These are phyloP conservation scores for Capronia epimyces DNA, from an alignment of 2,329 filamentous ascomycete species.

Conservation along the genomic window DNA sequence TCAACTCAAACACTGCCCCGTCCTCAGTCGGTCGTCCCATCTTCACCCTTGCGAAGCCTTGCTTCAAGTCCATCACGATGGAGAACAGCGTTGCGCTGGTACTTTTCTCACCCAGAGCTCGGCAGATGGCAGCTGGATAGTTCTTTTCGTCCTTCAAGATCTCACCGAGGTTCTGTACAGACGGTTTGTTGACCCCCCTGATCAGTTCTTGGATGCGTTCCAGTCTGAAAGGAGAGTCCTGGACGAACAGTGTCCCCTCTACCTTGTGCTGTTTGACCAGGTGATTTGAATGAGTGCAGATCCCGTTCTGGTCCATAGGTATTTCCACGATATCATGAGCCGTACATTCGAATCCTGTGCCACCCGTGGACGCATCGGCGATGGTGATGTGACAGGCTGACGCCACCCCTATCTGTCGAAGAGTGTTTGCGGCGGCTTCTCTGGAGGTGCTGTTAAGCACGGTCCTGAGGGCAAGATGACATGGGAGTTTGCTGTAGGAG, in stretches of 20 bases:
- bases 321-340: slow-evolving; percentile 29
- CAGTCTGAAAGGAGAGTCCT: slow-evolving; percentile 32
- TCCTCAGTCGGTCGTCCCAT: slow-evolving; percentile 34
- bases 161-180: slow-evolving; percentile 24
- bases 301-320: slow-evolving; percentile 28
- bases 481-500: slow-evolving; percentile 44
- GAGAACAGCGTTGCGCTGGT: slow-evolving; percentile 35
- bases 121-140: slow-evolving; percentile 34
- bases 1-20: slow-evolving; percentile 31
- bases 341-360: slow-evolving; percentile 49
- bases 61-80: slow-evolving; percentile 39
- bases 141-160: slow-evolving; percentile 35
- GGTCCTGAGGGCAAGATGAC: slow-evolving; percentile 51
- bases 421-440: slow-evolving; percentile 42
- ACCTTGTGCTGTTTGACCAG: slow-evolving; percentile 33
- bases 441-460: slow-evolving; percentile 47
- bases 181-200: slow-evolving; percentile 22
- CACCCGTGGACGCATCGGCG: slow-evolving; percentile 42
- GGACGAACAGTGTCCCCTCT: slow-evolving; percentile 17
- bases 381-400: slow-evolving; percentile 52
- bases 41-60: slow-evolving; percentile 31
- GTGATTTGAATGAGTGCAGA: slow-evolving; percentile 45
- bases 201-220: slow-evolving; percentile 31
- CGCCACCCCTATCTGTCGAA: slow-evolving; percentile 48
- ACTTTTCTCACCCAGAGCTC: slow-evolving; percentile 30